A percentile compares a stretch with the other conserved stretches of the same genome.
phyloP scores from a whole-genome alignment of 306 rosid species.

The Cucurbita ficifolia region DNA sequence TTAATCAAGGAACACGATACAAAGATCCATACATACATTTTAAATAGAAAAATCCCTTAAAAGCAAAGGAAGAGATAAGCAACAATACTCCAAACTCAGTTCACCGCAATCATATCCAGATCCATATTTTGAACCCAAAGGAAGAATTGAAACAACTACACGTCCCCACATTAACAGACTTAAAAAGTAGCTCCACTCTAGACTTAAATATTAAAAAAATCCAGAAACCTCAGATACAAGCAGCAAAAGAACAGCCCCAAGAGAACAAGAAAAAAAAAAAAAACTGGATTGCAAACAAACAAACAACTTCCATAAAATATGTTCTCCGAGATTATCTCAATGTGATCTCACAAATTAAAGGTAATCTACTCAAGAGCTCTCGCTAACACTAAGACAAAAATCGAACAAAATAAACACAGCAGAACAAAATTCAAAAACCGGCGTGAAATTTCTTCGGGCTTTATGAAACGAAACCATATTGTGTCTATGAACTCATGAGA shows the following conservation, averaged over 20 bases:
- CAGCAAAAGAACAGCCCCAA: neutral
- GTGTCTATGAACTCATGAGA: neutral
- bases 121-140: slow-evolving; percentile 2
- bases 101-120: neutral
- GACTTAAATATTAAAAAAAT: neutral
- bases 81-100: neutral
- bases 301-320: neutral
- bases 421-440: slow-evolving; percentile 1
- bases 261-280: neutral
- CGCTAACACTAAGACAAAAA: neutral
- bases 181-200: neutral
- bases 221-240: neutral
- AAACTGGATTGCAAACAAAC: neutral
- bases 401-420: neutral
- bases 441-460: neutral
- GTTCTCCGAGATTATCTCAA: neutral
- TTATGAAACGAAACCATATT: neutral
- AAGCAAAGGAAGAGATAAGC: neutral
- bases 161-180: neutral
- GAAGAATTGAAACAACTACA: neutral
- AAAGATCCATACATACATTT: neutral
- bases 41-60: neutral
- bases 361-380: neutral
- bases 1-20: neutral
- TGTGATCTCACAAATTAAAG: slow-evolving; percentile 2